Conservation (phyloP, 805 yeast genomes). For the Crinitomyces ghanaensis region DNA sequence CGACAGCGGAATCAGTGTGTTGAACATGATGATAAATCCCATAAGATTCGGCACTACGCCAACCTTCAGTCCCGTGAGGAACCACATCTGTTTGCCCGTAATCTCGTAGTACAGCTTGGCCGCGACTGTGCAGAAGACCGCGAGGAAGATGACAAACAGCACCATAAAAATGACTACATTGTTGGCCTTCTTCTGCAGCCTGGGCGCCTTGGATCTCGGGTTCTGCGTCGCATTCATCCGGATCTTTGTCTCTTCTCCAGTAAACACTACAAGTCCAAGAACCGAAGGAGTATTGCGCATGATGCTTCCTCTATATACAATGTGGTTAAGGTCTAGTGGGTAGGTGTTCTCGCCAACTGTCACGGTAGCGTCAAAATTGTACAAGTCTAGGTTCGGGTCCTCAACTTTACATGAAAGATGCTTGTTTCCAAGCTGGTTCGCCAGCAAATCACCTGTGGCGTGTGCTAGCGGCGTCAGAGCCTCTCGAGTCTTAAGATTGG, state of each 20-base stretch:
- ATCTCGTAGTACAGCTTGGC: conserved; percentile 42
- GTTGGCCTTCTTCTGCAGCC: conserved; percentile 73
- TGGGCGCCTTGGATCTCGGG: conserved; percentile 89
- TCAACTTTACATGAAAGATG: conserved; percentile 55
- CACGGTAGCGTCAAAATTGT: conserved; percentile 72
- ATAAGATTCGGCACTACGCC: conserved; percentile 82
- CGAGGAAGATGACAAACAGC: conserved; percentile 54
- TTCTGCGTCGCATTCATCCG: conserved; percentile 89
- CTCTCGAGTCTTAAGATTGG: conserved; percentile 66
- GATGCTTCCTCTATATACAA: conserved; percentile 84
- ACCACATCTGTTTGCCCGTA: conserved; percentile 50
- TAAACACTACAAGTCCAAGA: conserved; percentile 74
- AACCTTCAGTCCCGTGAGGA: conserved; percentile 57
- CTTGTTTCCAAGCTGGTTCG: conserved; percentile 30
- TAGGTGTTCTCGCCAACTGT: conserved; percentile 30
- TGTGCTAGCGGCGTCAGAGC: conserved; percentile 57
- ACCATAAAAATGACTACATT: conserved; percentile 83
- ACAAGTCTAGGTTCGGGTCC: conserved; percentile 85
- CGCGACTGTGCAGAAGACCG: conserved; percentile 76
- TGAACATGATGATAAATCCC: conserved; percentile 96
- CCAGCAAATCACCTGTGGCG: conserved; percentile 36
- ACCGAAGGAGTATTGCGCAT: conserved; percentile 69
- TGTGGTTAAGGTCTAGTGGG: conserved; percentile 69
- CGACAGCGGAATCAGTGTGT: conserved; percentile 89
- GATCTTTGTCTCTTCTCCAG: conserved; percentile 93